Evolutionary conservation across 2,329 filamentous ascomycete genomes (phyloP), one percentile per base, ranked within the genome.

Genomic region (Colletotrichum gloeosporioides): DNA sequence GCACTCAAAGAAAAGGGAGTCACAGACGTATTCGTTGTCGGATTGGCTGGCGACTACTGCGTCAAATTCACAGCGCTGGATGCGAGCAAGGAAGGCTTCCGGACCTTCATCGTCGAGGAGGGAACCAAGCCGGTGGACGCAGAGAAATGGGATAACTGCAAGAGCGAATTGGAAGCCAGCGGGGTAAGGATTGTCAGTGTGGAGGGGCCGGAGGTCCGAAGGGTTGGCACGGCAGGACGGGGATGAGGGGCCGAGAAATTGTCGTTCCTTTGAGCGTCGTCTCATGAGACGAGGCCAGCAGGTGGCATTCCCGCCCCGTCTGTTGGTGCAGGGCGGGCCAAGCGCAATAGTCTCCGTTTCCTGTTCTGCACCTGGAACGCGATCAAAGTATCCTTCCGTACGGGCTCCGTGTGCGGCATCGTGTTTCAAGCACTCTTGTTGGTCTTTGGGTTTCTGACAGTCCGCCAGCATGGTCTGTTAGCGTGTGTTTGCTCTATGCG

Each of bases 1-100:
- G 81, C 88, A 64, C 83, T 99, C 79, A 88, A 84, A 68, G 87
- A 87, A 4, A 87, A 86, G 18, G 87, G 85, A 1, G 87, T 98
- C 32, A 95, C 94, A 8, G 91, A 98, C 83, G 95, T 98, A 8
- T 98, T 93, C 83, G 91, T 97, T 27, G 95, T 95, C 2, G 97
- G 97, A 0, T 83, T 99, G 71, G 96, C 97, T 5, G 93, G 92
- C 22, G 97, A 99, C 84, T 98, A 95, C 84, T 99, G 97, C 83
- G 96, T 99, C 71, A 93, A 92, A 82, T 90, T 86, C 77, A 98
- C 96, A 18, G 96, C 96, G 0, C 85, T 95, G 67, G 95, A 98
- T 88, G 93, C 96, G 1, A 89, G 86, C 4, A 90, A 89, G 78
- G 93, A 94, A 80, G 96, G 96, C 0, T 98, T 97, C 82, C 87